A percentile compares a stretch with the other conserved stretches of the same genome.
These are phyloP conservation scores for Wallacemonas sp. DNA, from an alignment of 208 protist species.

Conservation along the genomic window DNA sequence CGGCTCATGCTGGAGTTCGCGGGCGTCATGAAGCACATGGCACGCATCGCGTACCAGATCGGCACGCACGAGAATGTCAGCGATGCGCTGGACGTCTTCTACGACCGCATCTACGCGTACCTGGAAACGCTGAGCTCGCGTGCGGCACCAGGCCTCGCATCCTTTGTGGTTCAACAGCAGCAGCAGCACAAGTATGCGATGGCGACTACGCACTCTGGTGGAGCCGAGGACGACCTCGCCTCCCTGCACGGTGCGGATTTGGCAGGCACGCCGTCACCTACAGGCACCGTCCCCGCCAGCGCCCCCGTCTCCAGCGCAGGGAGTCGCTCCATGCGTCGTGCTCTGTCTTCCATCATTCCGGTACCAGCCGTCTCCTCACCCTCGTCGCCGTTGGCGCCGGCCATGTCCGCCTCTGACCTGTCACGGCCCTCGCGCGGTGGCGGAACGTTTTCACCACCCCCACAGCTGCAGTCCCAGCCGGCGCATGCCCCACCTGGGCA, in stretches of 20 bases:
- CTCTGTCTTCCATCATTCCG: neutral
- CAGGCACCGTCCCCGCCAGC: neutral
- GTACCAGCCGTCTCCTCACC: conserved; percentile 5
- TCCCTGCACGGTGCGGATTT: neutral
- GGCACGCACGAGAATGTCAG: conserved; percentile 47
- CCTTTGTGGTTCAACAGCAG: conserved; percentile 23
- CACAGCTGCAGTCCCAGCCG: conserved; percentile 16
- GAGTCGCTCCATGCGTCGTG: conserved; percentile 2
- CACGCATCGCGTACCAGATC: conserved; percentile 43
- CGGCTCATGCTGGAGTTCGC: conserved; percentile 79
- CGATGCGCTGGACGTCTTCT: conserved; percentile 80
- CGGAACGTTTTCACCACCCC: neutral
- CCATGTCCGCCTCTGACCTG: neutral
- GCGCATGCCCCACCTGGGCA: neutral
- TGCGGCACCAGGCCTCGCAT: conserved; percentile 28
- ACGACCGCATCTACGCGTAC: conserved; percentile 61
- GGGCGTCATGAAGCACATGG: conserved; percentile 62
- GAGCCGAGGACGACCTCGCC: no score
- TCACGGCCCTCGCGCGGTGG: neutral
- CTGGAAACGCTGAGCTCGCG: conserved; percentile 62
- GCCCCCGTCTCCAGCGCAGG: neutral
- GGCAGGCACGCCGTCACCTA: neutral
- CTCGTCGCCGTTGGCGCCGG: neutral
- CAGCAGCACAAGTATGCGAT: conserved; percentile 3
- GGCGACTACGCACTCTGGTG: neutral